Conservation (phyloP, 768 basidiomycete genomes). For the Podaxis sp. region DNA sequence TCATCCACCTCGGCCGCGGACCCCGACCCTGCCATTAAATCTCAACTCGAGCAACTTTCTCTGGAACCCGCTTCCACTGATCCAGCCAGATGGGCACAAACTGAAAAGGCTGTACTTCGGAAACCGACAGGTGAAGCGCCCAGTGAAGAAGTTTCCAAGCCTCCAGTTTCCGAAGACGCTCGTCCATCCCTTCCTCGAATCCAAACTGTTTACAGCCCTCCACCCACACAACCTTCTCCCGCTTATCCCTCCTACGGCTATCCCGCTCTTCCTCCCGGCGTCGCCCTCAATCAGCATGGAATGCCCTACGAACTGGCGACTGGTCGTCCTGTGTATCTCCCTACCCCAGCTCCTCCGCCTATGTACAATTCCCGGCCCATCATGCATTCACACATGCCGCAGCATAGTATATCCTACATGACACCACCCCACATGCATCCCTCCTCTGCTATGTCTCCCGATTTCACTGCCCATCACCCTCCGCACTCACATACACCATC, state of each 20-base stretch:
- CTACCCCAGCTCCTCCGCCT: conserved; percentile 44
- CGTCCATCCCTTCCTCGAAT: conserved; percentile 33
- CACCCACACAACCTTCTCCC: conserved; percentile 45
- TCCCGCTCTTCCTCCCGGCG: conserved; percentile 64
- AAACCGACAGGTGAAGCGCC: conserved; percentile 20
- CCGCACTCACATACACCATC: conserved; percentile 27
- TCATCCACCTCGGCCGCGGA: not conserved
- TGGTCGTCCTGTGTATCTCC: conserved; percentile 74
- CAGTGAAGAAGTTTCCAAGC: conserved; percentile 18
- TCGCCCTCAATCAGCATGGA: conserved; percentile 70
- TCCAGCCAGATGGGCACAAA: conserved; percentile 32
- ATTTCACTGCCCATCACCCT: conserved; percentile 43
- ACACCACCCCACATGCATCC: conserved; percentile 60
- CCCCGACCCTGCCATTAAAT: conserved; percentile 27
- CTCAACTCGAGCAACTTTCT: conserved; percentile 37
- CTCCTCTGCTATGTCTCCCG: conserved; percentile 54
- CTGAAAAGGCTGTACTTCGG: conserved; percentile 46
- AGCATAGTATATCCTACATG: conserved; percentile 38
- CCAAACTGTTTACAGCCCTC: conserved; percentile 39
- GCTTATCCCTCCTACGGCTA: conserved; percentile 65
- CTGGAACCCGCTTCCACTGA: conserved; percentile 29
- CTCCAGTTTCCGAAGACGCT: conserved; percentile 18
- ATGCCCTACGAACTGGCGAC: conserved; percentile 81
- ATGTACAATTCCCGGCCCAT: conserved; percentile 69
- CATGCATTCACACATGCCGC: conserved; percentile 49